Conservation (phyloP, 208 protist species). For the Endotrypanum monterogeii region DNA sequence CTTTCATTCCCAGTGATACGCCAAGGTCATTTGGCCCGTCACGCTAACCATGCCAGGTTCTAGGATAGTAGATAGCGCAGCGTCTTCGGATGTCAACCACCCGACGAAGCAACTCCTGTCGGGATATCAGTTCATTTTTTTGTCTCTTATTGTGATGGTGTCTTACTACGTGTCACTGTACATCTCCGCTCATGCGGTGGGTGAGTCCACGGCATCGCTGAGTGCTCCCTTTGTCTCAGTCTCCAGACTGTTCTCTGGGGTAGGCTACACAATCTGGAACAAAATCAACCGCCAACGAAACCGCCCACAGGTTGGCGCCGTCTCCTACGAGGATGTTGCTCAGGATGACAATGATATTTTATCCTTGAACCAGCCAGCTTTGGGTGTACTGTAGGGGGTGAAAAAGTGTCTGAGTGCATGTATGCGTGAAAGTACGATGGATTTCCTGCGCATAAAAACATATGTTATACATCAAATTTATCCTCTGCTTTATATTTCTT, state of each 20-base stretch:
- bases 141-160: conserved; percentile 39
- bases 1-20: neutral
- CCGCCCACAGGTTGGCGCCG: conserved; percentile 17
- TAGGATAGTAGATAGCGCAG: neutral
- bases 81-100: neutral
- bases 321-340: conserved; percentile 20
- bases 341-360: conserved; percentile 29
- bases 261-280: conserved; percentile 24
- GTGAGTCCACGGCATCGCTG: conserved; percentile 51
- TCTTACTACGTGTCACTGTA: conserved; percentile 64
- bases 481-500: too few species aligned
- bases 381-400: conserved; percentile 8
- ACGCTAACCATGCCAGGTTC: neutral
- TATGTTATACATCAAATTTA: too few species aligned
- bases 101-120: conserved; percentile 42
- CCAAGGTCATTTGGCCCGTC: neutral
- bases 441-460: too few species aligned
- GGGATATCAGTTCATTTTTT: conserved; percentile 48
- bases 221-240: conserved; percentile 37
- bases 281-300: conserved; percentile 36
- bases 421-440: neutral
- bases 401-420: neutral
- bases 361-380: conserved; percentile 25
- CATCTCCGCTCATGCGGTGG: conserved; percentile 53
- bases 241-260: conserved; percentile 15